These are phyloP conservation scores for Trichoderma semiorbis DNA, from an alignment of 2,329 filamentous ascomycete genomes.

Conservation along the genomic window DNA sequence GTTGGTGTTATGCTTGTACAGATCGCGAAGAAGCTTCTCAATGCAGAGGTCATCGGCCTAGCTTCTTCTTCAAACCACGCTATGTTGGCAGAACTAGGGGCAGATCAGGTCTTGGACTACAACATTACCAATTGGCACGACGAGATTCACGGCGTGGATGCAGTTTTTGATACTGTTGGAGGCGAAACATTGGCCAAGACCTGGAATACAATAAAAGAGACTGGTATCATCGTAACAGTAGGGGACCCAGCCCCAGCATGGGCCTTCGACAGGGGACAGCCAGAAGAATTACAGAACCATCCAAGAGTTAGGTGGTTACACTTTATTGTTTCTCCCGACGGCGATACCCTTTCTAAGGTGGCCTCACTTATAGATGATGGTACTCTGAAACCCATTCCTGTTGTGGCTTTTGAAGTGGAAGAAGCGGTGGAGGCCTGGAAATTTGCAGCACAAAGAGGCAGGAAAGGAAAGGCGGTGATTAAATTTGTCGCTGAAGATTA, in stretches of 20 bases:
- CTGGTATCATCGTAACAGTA: slow-evolving; percentile 34
- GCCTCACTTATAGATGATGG: slow-evolving; percentile 25
- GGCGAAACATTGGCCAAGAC: background rate
- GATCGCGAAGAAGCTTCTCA: slow-evolving; percentile 23
- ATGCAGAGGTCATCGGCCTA: slow-evolving; percentile 24
- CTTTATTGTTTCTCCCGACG: slow-evolving; percentile 29
- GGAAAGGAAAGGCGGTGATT: slow-evolving; percentile 28
- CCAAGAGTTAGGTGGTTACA: slow-evolving; percentile 26
- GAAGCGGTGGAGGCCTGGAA: slow-evolving; percentile 28
- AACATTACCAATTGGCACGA: background rate
- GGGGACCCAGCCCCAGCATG: slow-evolving; percentile 34
- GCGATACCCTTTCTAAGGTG: slow-evolving; percentile 21
- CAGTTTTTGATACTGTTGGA: background rate
- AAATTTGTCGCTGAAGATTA: slow-evolving; percentile 18
- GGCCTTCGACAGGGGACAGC: slow-evolving; percentile 26
- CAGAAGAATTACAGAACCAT: slow-evolving; percentile 18
- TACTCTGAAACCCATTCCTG: slow-evolving; percentile 20
- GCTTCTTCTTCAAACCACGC: background rate
- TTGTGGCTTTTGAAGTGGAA: slow-evolving; percentile 24
- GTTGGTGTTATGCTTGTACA: slow-evolving; percentile 31
- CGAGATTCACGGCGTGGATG: background rate
- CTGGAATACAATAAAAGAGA: background rate
- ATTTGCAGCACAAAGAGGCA: slow-evolving; percentile 23
- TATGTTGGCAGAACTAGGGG: background rate
- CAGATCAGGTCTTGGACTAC: background rate